Percentiles rank a stretch among this genome's conserved stretches.
Evolutionary conservation across 2,329 filamentous ascomycete genomes (phyloP).

Genomic region (Exophiala sideris): DNA sequence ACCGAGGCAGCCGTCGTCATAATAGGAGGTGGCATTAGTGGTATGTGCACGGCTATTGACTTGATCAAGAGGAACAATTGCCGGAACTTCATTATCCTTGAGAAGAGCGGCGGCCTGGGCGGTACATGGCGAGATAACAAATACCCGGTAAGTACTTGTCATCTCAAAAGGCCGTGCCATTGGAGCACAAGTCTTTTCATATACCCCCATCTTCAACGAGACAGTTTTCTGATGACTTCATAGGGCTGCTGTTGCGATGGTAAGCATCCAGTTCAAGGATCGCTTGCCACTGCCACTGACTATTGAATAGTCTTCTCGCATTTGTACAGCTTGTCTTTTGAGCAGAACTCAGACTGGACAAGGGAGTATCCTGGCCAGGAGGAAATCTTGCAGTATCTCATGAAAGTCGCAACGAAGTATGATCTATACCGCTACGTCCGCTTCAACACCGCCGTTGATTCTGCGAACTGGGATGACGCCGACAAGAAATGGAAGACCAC

Average conservation of each 20-base stretch:
- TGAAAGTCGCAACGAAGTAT: slow-evolving; percentile 32
- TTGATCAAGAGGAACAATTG: slow-evolving; percentile 48
- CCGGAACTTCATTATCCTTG: slow-evolving; percentile 54
- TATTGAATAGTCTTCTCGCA: slow-evolving; percentile 45
- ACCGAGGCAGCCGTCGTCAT: slow-evolving; percentile 55
- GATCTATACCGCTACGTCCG: slow-evolving; percentile 55
- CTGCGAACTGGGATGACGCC: slow-evolving; percentile 56
- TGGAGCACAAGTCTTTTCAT: too few relatives aligned
- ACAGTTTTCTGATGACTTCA: too few relatives aligned
- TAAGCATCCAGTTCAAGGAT: slow-evolving; percentile 1
- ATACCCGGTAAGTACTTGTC: too few relatives aligned
- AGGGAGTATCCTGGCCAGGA: slow-evolving; percentile 59
- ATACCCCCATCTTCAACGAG: too few relatives aligned
- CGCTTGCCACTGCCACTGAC: background rate
- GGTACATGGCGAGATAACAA: slow-evolving; percentile 29
- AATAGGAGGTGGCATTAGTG: slow-evolving; percentile 55
- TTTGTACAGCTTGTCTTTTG: slow-evolving; percentile 60
- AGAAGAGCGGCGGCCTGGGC: slow-evolving; percentile 53
- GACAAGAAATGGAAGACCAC: slow-evolving; percentile 40
- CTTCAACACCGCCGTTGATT: slow-evolving; percentile 56
- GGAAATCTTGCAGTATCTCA: slow-evolving; percentile 56
- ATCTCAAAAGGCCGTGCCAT: too few relatives aligned
- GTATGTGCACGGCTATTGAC: slow-evolving; percentile 45
- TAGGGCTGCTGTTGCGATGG: slow-evolving; percentile 51
- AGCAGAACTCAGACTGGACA: slow-evolving; percentile 57